Conservation (phyloP, 2,329 filamentous ascomycete genomes). For the Onygena corvina region DNA sequence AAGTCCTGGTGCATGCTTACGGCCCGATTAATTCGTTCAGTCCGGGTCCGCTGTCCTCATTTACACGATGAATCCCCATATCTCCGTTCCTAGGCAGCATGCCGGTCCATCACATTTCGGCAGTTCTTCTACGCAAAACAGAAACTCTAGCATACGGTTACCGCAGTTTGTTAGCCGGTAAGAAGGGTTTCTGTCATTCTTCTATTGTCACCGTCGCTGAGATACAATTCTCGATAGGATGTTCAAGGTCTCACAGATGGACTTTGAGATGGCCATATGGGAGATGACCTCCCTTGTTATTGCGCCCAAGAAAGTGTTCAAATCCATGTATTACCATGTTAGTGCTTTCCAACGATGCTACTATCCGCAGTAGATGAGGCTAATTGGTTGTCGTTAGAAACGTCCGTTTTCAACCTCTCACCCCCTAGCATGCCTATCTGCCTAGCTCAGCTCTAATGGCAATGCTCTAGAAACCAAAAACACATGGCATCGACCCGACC, state of each 20-base stretch:
- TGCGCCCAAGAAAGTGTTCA: constrained; percentile 58
- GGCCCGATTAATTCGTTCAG: neutral
- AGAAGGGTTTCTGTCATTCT: constrained; percentile 6
- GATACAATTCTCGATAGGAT: constrained; percentile 29
- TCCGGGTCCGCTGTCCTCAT: constrained; percentile 11
- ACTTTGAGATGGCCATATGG: constrained; percentile 63
- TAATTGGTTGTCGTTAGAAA: constrained; percentile 15
- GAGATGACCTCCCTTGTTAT: constrained; percentile 58
- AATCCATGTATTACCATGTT: constrained; percentile 59
- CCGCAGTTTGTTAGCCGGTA: constrained; percentile 55
- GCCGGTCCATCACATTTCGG: constrained; percentile 43
- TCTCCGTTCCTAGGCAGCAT: constrained; percentile 48
- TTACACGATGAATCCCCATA: constrained; percentile 45
- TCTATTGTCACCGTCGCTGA: neutral
- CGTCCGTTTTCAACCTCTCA: constrained; percentile 13
- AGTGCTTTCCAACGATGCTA: constrained; percentile 18
- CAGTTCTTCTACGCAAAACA: constrained; percentile 37
- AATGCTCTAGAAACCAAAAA: constrained; percentile 50
- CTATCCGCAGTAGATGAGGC: neutral
- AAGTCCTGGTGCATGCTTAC: neutral
- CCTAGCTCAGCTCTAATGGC: constrained; percentile 30
- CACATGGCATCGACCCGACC: constrained; percentile 57
- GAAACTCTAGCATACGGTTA: constrained; percentile 45
- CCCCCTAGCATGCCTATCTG: neutral
- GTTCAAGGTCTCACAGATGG: constrained; percentile 63